phyloP scores from a whole-genome alignment of 2,329 filamentous ascomycete genomes.

The Sordariomycetes sp. region DNA sequence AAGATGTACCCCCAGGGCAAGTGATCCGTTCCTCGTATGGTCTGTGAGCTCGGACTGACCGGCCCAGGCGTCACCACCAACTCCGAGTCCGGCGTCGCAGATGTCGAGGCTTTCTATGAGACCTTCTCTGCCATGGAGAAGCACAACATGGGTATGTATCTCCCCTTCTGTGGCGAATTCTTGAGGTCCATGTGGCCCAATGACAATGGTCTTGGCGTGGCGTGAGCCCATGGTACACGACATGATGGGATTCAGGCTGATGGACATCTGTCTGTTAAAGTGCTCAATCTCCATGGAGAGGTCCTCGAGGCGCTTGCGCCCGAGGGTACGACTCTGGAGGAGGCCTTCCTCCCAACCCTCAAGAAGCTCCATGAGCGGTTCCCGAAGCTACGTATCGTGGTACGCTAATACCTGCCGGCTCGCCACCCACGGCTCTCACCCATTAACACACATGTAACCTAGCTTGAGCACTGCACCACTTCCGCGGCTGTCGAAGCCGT shows the following conservation, averaged over 20 bases:
- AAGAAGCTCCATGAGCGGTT: conserved; percentile 63
- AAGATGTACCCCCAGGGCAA: conserved; percentile 55
- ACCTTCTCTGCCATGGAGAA: conserved; percentile 87
- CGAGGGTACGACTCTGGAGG: conserved; percentile 26
- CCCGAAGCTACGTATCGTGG: conserved; percentile 56
- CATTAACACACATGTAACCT: neutral
- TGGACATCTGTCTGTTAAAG: conserved; percentile 13
- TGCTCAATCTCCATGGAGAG: conserved; percentile 93
- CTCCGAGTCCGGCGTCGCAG: conserved; percentile 57
- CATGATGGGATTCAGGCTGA: neutral
- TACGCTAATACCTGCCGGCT: neutral
- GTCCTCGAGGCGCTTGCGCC: conserved; percentile 42
- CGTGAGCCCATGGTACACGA: neutral
- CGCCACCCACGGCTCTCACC: too few relatives aligned
- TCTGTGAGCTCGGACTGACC: conserved; percentile 11
- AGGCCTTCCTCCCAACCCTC: conserved; percentile 69
- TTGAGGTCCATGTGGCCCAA: too few relatives aligned
- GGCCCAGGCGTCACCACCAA: conserved; percentile 49
- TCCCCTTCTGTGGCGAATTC: neutral
- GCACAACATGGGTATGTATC: conserved; percentile 43
- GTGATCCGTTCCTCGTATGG: neutral
- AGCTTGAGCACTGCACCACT: conserved; percentile 78
- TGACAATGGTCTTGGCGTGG: neutral
- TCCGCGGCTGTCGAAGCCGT: conserved; percentile 73
- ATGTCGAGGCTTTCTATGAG: conserved; percentile 60